These are phyloP conservation scores for Aureobasidium mangrovei DNA, from an alignment of 2,329 filamentous ascomycete species.

Conservation along the genomic window DNA sequence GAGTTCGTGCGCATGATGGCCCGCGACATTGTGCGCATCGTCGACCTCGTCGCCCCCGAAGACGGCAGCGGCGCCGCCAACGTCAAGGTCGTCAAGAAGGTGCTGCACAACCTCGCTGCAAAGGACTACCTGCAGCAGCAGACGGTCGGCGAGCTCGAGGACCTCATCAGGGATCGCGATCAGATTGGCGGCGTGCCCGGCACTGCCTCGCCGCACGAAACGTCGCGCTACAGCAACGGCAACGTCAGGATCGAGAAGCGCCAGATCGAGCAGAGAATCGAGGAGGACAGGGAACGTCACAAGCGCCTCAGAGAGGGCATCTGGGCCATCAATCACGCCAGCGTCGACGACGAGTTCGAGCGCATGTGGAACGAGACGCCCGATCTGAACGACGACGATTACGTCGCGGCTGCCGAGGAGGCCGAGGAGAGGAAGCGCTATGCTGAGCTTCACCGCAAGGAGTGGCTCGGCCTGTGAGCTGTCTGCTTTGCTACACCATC, in stretches of 20 bases:
- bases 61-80: conserved; percentile 86
- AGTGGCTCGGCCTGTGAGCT: neutral
- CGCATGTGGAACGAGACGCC: conserved; percentile 82
- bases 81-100: conserved; percentile 72
- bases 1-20: conserved; percentile 93
- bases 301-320: conserved; percentile 86
- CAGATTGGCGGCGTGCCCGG: conserved; percentile 20
- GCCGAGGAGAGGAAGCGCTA: conserved; percentile 44
- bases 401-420: conserved; percentile 68
- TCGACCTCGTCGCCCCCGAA: conserved; percentile 83
- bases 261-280: conserved; percentile 90
- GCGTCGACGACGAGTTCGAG: conserved; percentile 61
- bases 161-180: conserved; percentile 72
- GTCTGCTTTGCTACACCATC: too few relatives aligned
- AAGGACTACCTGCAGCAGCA: conserved; percentile 67
- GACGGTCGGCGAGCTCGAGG: conserved; percentile 71
- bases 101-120: conserved; percentile 44
- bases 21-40: conserved; percentile 80
- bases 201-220: neutral
- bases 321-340: conserved; percentile 61
- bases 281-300: conserved; percentile 91
- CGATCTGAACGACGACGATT: conserved; percentile 81
- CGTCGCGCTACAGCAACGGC: conserved; percentile 11
- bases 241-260: conserved; percentile 62
- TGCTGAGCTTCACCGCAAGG: conserved; percentile 31